Conservation (phyloP, 495 filamentous ascomycete species). For the Trichoderma asperelloides region DNA sequence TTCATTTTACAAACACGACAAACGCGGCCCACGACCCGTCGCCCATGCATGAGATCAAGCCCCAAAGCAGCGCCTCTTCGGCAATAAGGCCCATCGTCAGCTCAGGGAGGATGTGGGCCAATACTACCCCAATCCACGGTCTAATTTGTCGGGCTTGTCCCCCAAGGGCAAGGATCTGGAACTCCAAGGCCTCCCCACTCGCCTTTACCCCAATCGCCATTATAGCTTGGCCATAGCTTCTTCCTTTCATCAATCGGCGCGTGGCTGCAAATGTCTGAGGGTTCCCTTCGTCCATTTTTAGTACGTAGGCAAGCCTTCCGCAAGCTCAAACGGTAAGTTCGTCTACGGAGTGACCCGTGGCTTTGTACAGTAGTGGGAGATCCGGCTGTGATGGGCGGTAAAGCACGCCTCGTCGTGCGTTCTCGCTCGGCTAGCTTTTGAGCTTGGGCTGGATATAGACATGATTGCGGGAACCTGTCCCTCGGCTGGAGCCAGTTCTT, state of each 20-base stretch:
- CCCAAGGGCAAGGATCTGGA: not conserved
- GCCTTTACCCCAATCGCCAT: not conserved
- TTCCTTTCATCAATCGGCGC: not conserved
- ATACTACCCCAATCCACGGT: slow-evolving; percentile 1
- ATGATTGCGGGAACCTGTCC: not conserved
- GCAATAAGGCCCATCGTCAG: slow-evolving; percentile 5
- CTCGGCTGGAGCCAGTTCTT: too few species aligned
- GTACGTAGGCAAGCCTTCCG: not conserved
- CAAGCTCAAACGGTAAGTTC: not conserved
- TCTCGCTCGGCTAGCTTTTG: not conserved
- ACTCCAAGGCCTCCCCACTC: not conserved
- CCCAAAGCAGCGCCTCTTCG: slow-evolving; percentile 2
- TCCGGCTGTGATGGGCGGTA: not conserved
- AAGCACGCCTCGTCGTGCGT: not conserved
- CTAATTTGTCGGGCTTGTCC: not conserved
- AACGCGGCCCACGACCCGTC: not conserved
- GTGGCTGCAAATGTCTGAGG: not conserved
- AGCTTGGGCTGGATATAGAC: not conserved
- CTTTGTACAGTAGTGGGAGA: not conserved
- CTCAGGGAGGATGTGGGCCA: slow-evolving; percentile 2
- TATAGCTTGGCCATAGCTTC: not conserved
- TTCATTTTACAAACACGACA: not conserved
- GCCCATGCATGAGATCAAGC: slow-evolving; percentile 6
- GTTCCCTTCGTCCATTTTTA: slow-evolving; percentile 1
- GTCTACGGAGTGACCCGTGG: not conserved